A percentile compares a stretch with the other conserved stretches of the same genome.
phyloP scores from a whole-genome alignment of 768 basidiomycete genomes.

The Suillus weaverae region DNA sequence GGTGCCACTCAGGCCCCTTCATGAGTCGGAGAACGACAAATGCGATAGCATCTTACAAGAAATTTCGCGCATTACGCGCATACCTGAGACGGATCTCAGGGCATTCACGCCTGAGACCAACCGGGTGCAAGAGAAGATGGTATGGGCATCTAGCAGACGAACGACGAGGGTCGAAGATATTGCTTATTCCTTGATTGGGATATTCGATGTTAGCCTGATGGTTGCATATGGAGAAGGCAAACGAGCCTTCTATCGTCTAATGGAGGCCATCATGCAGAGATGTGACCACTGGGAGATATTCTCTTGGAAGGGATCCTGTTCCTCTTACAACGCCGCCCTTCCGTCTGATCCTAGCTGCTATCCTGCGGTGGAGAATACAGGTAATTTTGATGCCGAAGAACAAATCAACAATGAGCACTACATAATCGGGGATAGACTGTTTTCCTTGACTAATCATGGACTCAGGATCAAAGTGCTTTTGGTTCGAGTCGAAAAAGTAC shows the following conservation, averaged over 20 bases:
- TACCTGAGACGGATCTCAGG: constrained; percentile 1
- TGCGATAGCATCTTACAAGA: neutral
- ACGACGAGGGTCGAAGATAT: constrained; percentile 30
- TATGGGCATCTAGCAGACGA: constrained; percentile 30
- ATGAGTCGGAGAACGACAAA: constrained; percentile 4
- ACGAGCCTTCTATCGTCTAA: constrained; percentile 28
- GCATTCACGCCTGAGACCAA: constrained; percentile 1
- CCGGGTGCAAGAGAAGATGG: constrained; percentile 24
- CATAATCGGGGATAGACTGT: neutral
- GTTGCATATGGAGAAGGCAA: constrained; percentile 33
- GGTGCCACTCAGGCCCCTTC: constrained; percentile 4
- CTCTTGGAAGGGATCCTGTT: constrained; percentile 25
- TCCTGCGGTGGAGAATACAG: neutral
- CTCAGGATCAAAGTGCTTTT: constrained; percentile 5
- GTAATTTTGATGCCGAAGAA: neutral
- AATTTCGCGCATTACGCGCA: constrained; percentile 3
- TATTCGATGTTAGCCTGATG: constrained; percentile 24
- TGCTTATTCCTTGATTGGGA: constrained; percentile 29
- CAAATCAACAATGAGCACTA: neutral
- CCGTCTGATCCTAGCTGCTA: constrained; percentile 25
- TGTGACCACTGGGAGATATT: constrained; percentile 24
- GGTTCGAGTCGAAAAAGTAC: neutral
- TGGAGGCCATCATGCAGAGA: constrained; percentile 18
- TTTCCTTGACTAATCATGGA: constrained; percentile 4
- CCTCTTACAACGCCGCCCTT: constrained; percentile 17